A percentile compares a stretch with the other conserved stretches of the same genome.
phyloP scores from a whole-genome alignment of 169 alveolate species.

The Babesia ovata region DNA sequence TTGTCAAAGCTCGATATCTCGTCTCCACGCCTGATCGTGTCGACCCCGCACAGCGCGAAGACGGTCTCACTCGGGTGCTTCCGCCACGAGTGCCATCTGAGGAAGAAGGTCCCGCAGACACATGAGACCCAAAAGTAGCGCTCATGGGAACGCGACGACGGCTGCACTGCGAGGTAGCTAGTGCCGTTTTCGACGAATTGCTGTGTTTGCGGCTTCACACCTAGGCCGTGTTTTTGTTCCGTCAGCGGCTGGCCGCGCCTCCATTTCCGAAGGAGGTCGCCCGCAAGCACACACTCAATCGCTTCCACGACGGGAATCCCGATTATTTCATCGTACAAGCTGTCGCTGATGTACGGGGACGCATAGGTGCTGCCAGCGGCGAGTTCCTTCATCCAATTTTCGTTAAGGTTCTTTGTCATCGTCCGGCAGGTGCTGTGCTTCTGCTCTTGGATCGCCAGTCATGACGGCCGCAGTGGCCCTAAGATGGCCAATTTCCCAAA shows the following conservation, averaged over 20 bases:
- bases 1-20: constrained; percentile 41
- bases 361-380: constrained; percentile 44
- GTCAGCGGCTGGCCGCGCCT: constrained; percentile 48
- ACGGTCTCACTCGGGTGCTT: constrained; percentile 51
- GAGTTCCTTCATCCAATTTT: constrained; percentile 49
- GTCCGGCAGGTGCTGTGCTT: no score
- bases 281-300: constrained; percentile 42
- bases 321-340: constrained; percentile 12
- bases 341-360: constrained; percentile 45
- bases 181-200: not conserved
- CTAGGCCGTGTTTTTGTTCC: not conserved
- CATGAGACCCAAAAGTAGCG: constrained; percentile 68
- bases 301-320: constrained; percentile 33
- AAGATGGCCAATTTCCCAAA: no score
- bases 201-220: not conserved
- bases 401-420: constrained; percentile 4
- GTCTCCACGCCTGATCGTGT: constrained; percentile 44
- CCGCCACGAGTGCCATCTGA: constrained; percentile 64
- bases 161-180: not conserved
- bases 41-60: constrained; percentile 41
- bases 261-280: constrained; percentile 55
- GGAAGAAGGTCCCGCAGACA: constrained; percentile 55
- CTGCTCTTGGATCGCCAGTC: no score
- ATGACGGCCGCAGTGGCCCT: no score
- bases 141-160: constrained; percentile 47